phyloP scores from a whole-genome alignment of 495 filamentous ascomycete genomes.

The Cudoniella acicularis region DNA sequence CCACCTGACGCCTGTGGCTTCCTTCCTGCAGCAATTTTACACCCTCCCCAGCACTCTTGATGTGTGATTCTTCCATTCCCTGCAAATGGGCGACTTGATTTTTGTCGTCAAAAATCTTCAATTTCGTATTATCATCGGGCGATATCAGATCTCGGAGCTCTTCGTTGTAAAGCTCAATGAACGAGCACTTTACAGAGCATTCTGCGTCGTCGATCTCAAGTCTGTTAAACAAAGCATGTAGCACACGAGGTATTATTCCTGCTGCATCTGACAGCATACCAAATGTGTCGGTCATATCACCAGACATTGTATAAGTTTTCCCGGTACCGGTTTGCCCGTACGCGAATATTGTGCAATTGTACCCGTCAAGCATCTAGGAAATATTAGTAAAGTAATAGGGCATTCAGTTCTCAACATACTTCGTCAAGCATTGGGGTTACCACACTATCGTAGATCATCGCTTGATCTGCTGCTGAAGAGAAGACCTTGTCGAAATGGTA shows the following conservation, averaged over 20 bases:
- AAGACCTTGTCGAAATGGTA: constrained; percentile 98
- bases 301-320: constrained; percentile 99
- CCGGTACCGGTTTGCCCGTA: constrained; percentile 98
- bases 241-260: constrained; percentile 86
- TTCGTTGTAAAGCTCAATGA: constrained; percentile 98
- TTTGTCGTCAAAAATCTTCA: constrained; percentile 94
- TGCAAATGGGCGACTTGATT: constrained; percentile 82
- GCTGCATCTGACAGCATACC: constrained; percentile 85
- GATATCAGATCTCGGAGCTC: constrained; percentile 88
- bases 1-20: constrained; percentile 90
- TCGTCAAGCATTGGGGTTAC: constrained; percentile 89
- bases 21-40: constrained; percentile 86
- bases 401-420: constrained; percentile 43
- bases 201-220: constrained; percentile 76
- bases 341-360: constrained; percentile 97
- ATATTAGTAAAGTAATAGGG: constrained; percentile 10
- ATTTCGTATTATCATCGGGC: constrained; percentile 71
- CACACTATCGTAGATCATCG: constrained; percentile 89
- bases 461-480: constrained; percentile 90
- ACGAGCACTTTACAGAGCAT: constrained; percentile 92
- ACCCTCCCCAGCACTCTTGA: constrained; percentile 77
- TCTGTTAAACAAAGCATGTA: constrained; percentile 82
- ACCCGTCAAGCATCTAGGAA: constrained; percentile 86
- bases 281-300: constrained; percentile 85
- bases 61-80: constrained; percentile 94